Percentiles rank a stretch among this genome's conserved stretches.
These are phyloP conservation scores for Fusarium torreyae DNA, from an alignment of 2,329 filamentous ascomycete species.

Conservation along the genomic window DNA sequence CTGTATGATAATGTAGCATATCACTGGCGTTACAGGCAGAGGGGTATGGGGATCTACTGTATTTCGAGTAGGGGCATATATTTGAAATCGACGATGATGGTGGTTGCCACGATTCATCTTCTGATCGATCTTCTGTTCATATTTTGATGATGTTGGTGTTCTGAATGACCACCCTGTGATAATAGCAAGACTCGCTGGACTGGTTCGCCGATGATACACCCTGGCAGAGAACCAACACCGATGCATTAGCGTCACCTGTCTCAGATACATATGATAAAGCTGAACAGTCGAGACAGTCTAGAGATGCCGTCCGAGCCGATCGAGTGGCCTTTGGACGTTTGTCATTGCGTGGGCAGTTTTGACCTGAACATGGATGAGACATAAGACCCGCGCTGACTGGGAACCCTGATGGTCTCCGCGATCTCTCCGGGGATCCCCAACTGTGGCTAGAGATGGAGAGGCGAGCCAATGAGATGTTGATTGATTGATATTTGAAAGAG, in stretches of 20 bases:
- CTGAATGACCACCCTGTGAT: not conserved
- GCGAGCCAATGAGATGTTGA: conserved; percentile 31
- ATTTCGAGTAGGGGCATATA: conserved; percentile 9
- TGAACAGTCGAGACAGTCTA: conserved; percentile 3
- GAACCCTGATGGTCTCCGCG: conserved; percentile 50
- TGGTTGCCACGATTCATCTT: not conserved
- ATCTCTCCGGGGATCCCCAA: conserved; percentile 8
- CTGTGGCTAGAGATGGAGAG: conserved; percentile 41
- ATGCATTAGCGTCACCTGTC: conserved; percentile 15
- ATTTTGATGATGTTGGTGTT: not conserved
- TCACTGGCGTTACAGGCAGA: conserved; percentile 37
- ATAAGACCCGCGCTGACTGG: conserved; percentile 31
- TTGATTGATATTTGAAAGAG: conserved; percentile 9
- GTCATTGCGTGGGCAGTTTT: conserved; percentile 25
- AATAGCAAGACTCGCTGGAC: too few species aligned
- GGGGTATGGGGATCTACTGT: not conserved
- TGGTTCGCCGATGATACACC: not conserved
- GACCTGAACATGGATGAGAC: conserved; percentile 24
- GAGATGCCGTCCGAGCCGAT: conserved; percentile 47
- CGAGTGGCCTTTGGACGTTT: conserved; percentile 19
- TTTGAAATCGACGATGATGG: conserved; percentile 8
- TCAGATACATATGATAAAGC: not conserved
- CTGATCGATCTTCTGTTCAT: not conserved
- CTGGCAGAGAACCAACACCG: not conserved
- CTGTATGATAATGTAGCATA: conserved; percentile 29